phyloP scores from a whole-genome alignment of 2,329 filamentous ascomycete genomes.

The Alternaria hordeiaustralica region DNA sequence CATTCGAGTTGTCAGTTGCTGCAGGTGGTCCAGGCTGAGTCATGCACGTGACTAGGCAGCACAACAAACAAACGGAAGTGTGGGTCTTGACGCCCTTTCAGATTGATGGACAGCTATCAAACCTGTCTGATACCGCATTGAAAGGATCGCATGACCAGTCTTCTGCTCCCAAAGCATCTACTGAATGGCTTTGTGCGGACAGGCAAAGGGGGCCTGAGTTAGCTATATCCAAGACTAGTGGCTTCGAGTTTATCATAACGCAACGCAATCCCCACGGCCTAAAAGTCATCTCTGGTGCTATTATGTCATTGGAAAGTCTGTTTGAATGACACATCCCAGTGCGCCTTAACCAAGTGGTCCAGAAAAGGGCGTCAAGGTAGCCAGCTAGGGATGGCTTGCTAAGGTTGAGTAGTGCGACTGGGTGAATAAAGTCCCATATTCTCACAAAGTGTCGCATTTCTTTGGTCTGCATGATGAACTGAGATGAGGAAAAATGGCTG shows the following conservation, averaged over 20 bases:
- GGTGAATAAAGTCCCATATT: not conserved
- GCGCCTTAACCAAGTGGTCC: not conserved
- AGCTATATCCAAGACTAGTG: not conserved
- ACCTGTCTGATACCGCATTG: not conserved
- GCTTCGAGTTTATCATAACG: not conserved
- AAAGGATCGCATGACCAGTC: not conserved
- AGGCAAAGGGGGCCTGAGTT: not conserved
- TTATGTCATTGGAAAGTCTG: not conserved
- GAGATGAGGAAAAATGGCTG: not conserved
- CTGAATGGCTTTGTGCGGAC: not conserved
- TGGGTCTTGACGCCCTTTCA: not conserved
- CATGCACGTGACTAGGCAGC: not conserved
- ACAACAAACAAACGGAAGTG: not conserved
- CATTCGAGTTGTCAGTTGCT: not conserved
- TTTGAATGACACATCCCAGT: not conserved
- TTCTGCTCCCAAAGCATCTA: not conserved
- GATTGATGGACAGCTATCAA: not conserved
- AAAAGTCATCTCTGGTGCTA: not conserved
- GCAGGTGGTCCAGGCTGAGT: not conserved
- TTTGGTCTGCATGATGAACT: not conserved
- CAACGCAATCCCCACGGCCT: not conserved
- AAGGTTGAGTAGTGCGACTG: not conserved
- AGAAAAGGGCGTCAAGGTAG: not conserved
- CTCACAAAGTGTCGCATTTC: not conserved
- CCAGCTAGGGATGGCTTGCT: not conserved